phyloP scores from a whole-genome alignment of 257 asterid genomes.

The Ilex aquifolium region DNA sequence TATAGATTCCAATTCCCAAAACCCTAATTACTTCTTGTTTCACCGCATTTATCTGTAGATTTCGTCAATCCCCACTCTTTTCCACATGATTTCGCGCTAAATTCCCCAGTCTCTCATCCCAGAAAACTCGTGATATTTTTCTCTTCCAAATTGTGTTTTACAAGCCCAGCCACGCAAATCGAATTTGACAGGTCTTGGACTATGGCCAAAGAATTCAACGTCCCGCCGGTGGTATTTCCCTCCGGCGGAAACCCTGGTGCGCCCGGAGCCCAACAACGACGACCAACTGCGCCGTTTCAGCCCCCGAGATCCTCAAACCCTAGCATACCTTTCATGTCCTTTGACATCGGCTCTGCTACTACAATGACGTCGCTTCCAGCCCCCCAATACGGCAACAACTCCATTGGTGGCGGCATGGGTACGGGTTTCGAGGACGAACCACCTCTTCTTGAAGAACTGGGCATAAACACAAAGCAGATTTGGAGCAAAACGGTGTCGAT shows the following conservation, averaged over 20 bases:
- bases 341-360: conserved; percentile 67
- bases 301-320: conserved; percentile 65
- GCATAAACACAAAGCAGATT: conserved; percentile 85
- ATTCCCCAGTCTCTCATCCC: too few species aligned
- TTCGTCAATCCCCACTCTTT: too few species aligned
- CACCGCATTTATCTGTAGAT: too few species aligned
- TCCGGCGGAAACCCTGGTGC: conserved; percentile 55
- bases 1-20: too few species aligned
- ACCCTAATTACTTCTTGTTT: too few species aligned
- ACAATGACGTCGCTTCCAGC: conserved; percentile 71
- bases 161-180: too few species aligned
- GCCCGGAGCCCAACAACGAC: conserved; percentile 60
- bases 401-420: conserved; percentile 34
- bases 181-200: conserved; percentile 30
- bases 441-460: conserved; percentile 85
- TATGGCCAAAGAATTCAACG: conserved; percentile 80
- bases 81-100: too few species aligned
- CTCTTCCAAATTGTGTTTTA: neutral
- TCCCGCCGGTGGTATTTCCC: conserved; percentile 78
- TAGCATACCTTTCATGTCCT: conserved; percentile 76
- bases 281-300: conserved; percentile 86
- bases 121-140: neutral
- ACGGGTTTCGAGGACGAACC: conserved; percentile 79
- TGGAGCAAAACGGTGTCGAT: conserved; percentile 69
- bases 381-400: conserved; percentile 46